A percentile compares a stretch with the other conserved stretches of the same genome.
These are phyloP conservation scores for Gossypium schwendimanii DNA, from an alignment of 441 rosid species.

Conservation along the genomic window DNA sequence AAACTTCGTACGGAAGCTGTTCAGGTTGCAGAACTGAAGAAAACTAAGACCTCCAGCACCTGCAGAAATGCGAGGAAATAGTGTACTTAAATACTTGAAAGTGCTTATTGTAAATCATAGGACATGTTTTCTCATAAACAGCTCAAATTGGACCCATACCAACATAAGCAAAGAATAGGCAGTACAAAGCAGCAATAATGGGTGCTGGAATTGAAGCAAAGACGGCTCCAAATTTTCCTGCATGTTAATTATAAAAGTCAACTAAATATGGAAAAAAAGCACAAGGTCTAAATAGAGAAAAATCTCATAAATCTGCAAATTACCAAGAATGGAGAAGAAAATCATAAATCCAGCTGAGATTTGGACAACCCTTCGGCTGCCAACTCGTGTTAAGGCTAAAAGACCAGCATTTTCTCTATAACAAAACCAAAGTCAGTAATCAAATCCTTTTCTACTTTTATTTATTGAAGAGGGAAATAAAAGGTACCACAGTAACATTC, in stretches of 20 bases:
- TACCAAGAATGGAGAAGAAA: conserved; percentile 95
- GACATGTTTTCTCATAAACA: neutral
- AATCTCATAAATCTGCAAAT: conserved; percentile 10
- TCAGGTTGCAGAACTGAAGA: conserved; percentile 89
- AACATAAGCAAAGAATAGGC: conserved; percentile 91
- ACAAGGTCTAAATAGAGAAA: conserved; percentile 1
- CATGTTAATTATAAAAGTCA: conserved; percentile 10
- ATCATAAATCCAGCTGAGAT: conserved; percentile 98
- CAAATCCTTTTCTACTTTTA: neutral
- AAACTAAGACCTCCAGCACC: conserved; percentile 87
- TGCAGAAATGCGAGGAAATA: conserved; percentile 16
- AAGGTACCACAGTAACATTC: neutral
- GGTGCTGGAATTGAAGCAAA: conserved; percentile 95
- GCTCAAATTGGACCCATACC: conserved; percentile 41
- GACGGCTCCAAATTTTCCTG: conserved; percentile 98
- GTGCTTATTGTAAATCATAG: neutral
- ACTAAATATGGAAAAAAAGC: conserved; percentile 9
- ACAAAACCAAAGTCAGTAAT: conserved; percentile 9
- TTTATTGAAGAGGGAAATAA: conserved; percentile 1
- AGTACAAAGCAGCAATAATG: conserved; percentile 75
- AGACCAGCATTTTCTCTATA: conserved; percentile 93
- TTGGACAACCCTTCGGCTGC: conserved; percentile 94
- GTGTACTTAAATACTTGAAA: conserved; percentile 2
- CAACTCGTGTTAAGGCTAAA: conserved; percentile 84
- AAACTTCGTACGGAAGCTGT: conserved; percentile 78